Conservation (phyloP, 108 stramenopile species). For the Epipyxis sp. region DNA sequence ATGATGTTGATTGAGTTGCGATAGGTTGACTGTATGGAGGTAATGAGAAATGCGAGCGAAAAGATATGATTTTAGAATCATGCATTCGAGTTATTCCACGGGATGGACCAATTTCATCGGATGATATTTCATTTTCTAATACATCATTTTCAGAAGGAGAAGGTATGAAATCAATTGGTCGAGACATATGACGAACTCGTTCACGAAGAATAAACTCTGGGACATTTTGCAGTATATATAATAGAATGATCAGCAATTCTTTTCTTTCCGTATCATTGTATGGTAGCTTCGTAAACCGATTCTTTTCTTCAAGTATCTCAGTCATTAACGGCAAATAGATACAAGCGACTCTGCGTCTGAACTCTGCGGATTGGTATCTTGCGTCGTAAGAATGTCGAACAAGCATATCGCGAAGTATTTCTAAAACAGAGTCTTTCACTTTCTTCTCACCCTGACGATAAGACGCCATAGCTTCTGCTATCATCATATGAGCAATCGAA, state of each 20-base stretch:
- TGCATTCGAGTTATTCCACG: too few relatives aligned
- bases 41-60: too few relatives aligned
- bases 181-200: too few relatives aligned
- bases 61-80: too few relatives aligned
- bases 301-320: not conserved
- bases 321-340: conserved; percentile 20
- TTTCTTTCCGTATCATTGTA: not conserved
- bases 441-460: not conserved
- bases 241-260: conserved; percentile 7
- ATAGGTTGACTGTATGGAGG: too few relatives aligned
- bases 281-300: not conserved
- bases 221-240: not conserved
- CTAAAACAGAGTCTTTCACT: not conserved
- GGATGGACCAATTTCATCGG: too few relatives aligned
- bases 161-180: too few relatives aligned
- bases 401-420: conserved; percentile 9
- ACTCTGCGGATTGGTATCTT: not conserved
- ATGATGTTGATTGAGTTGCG: too few relatives aligned
- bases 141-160: too few relatives aligned
- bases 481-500: not conserved
- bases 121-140: too few relatives aligned
- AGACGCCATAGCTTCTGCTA: not conserved
- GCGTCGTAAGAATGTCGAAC: conserved; percentile 4
- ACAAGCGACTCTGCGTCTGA: conserved; percentile 1
- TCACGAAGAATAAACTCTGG: conserved; percentile 14